Evolutionary conservation across 352 stramenopile species (phyloP).

Genomic region (Phytopythium ostracodes): DNA sequence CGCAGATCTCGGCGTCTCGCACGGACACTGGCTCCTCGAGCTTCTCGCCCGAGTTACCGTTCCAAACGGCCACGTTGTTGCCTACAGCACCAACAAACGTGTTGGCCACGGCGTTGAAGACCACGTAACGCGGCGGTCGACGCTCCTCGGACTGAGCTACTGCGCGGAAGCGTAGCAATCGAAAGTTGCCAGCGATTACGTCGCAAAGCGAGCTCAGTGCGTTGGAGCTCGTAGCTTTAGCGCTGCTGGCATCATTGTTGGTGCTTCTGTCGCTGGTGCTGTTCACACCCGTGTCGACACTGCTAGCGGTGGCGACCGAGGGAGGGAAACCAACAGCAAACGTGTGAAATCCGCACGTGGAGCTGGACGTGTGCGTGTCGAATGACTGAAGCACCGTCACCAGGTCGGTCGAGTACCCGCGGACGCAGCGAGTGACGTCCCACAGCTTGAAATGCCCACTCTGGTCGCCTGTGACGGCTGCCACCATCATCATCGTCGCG

Average conservation of each 20-base stretch:
- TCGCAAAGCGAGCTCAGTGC: constrained; percentile 30
- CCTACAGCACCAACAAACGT: constrained; percentile 55
- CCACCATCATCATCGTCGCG: neutral
- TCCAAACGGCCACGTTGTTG: constrained; percentile 64
- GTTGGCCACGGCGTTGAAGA: constrained; percentile 60
- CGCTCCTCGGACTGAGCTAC: constrained; percentile 11
- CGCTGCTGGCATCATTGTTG: constrained; percentile 22
- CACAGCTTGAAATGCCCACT: constrained; percentile 76
- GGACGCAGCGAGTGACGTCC: constrained; percentile 59
- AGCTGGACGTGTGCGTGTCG: constrained; percentile 36
- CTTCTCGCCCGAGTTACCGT: constrained; percentile 53
- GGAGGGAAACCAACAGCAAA: constrained; percentile 31
- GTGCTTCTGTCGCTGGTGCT: constrained; percentile 40
- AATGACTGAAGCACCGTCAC: constrained; percentile 40
- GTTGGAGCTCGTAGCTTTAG: constrained; percentile 27
- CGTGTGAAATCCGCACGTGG: constrained; percentile 34
- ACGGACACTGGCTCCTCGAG: constrained; percentile 48
- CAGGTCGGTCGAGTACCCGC: constrained; percentile 30
- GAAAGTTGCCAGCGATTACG: constrained; percentile 50
- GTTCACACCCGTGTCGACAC: neutral
- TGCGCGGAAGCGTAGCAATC: constrained; percentile 49
- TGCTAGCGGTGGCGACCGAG: constrained; percentile 1
- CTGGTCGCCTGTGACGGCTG: constrained; percentile 60
- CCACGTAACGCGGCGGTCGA: constrained; percentile 31
- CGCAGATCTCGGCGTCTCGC: constrained; percentile 49